phyloP scores from a whole-genome alignment of 345 rosid genomes.

The Citrus hindsii region DNA sequence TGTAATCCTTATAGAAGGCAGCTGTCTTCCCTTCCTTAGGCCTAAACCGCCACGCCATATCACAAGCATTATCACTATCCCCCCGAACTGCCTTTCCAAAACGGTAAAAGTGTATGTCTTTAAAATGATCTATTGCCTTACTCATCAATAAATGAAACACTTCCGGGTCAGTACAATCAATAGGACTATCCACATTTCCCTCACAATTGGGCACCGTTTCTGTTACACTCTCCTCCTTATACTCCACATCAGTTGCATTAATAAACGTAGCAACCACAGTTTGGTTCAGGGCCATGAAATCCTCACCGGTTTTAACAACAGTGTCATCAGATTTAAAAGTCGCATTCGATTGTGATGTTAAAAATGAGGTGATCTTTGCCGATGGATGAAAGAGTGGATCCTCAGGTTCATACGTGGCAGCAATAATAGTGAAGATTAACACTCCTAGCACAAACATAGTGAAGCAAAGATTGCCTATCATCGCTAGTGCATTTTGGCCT shows the following conservation, averaged over 20 bases:
- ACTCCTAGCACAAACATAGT: slow-evolving; percentile 77
- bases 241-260: slow-evolving; percentile 61
- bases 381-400: slow-evolving; percentile 89
- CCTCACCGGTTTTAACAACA: slow-evolving; percentile 83
- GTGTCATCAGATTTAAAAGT: slow-evolving; percentile 71
- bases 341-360: slow-evolving; percentile 76
- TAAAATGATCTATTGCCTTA: slow-evolving; percentile 68
- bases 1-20: slow-evolving; percentile 83
- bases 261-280: slow-evolving; percentile 58
- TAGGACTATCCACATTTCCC: slow-evolving; percentile 33
- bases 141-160: slow-evolving; percentile 87
- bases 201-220: slow-evolving; percentile 33
- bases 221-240: slow-evolving; percentile 3
- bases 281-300: slow-evolving; percentile 75
- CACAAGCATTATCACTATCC: slow-evolving; percentile 49
- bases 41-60: slow-evolving; percentile 94
- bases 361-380: slow-evolving; percentile 68
- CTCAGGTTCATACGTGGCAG: slow-evolving; percentile 88
- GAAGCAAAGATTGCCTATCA: slow-evolving; percentile 87
- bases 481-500: slow-evolving; percentile 72
- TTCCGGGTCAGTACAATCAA: slow-evolving; percentile 82
- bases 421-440: slow-evolving; percentile 82
- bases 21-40: slow-evolving; percentile 94
- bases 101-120: slow-evolving; percentile 84
- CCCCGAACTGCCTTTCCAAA: slow-evolving; percentile 80